Base-by-base conservation (phyloP, 208 protist species). In the Eutreptiella sp. region DNA sequence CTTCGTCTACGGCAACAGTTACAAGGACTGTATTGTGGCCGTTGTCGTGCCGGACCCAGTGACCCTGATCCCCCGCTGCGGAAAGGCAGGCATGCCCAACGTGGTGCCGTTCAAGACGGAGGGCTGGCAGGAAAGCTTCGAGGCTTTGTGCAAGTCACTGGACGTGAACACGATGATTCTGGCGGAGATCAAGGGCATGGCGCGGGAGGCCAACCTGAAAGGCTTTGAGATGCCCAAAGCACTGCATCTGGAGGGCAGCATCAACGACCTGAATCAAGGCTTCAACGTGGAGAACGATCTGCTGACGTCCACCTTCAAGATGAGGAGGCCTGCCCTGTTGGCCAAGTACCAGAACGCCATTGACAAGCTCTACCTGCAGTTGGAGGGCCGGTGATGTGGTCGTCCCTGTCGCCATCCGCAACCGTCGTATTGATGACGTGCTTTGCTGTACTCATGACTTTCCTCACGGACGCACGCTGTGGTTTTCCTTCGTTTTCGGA, bases 251-350 rank as follows among this genome's bases (percentile, higher is more conserved):
- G 52, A 70, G 23, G 23, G 16, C n/a, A 46, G 72, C 4, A 21
- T 31, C n/a, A n/a, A n/a, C n/a, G n/a, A n/a, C n/a, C n/a, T n/a
- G n/a, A n/a, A n/a, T n/a, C n/a, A n/a, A n/a, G n/a, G n/a, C 5
- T 90, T 85, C 46, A 55, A 46, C 14, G 41, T 74, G 21, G 76
- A 85, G 28, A 85, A 88, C 60, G 57, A 74, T 21, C 28, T 81
- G 0, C 27, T 90, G 29, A 90, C 84, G 5, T 81, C 84, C 41
- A 84, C 84, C 29, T 87, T 89, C 67, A 90, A 90, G 74, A 52
- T 84, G 26, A 67, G 69, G 41, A 41, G 78, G 21, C 76, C 76
- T 28, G 38, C 59, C 45, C 48, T 72, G 7, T 59, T 58, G 38
- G 26, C 39, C 3, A 27, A 24, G 38, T 77, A 77, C 38, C 29